Evolutionary conservation across 345 rosid species (phyloP), one percentile per base, ranked within the genome.

Genomic region (Streptanthus diversifolius): DNA sequence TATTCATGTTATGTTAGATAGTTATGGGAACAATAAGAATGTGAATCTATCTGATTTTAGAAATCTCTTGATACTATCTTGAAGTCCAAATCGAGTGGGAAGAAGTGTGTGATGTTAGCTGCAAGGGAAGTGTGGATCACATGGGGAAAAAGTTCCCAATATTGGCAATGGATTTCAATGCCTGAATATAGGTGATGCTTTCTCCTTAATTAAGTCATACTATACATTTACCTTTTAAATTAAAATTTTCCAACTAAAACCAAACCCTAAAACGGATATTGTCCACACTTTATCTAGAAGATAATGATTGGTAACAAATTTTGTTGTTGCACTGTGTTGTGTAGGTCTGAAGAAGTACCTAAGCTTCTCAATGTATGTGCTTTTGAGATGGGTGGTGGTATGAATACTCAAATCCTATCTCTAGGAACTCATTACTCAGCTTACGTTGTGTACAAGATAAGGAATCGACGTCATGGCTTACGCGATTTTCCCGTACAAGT

Each of bases 161-260:
- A 87, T 72, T 87, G 91, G 91, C 47, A 30, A 43, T 85, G 89
- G 88, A 59, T 55, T 10, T 73, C 84, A 21, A 14, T 63, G 6
- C 72, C 80, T 4, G 83, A 54, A 18, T 48, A 86, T 19, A 77
- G 84, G 83, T 87, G 24, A 49, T 29, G 19, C 2, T 17, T 40
- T 19, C 9, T 40, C 17, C 24, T 3, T 47, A 8, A 18, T 21
- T 19, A 48, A 47, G 8, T 48, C 19, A 48, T 9, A 10, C 14
- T 19, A 48, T 10, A 10, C 7, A 48, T 17, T 48, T 19, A 48
- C 8, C 9, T 6, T 40, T 47, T 47, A 47, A 11, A 8, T 29
- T 22, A 47, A 7, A 45, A 45, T 17, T 7, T 18, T 12, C 18
- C 3, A 48, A 21, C 7, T 48, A n/a, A 32, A 32, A 32, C 36